Conservation (phyloP, 2,329 filamentous ascomycete species). For the Aspergillus sclerotialis region DNA sequence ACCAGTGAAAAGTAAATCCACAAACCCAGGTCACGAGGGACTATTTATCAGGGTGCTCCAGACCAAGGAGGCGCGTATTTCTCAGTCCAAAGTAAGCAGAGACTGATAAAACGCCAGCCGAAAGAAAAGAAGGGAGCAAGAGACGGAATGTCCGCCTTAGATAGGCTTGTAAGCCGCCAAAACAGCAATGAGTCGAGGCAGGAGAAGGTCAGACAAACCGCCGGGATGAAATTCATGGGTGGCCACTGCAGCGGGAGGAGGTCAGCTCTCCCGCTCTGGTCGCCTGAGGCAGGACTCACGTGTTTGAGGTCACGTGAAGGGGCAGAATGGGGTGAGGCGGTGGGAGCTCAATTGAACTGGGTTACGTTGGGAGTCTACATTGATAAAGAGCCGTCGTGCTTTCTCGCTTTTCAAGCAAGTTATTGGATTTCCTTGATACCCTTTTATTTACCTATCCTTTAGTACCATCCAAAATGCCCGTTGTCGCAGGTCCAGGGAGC, state of each 20-base stretch:
- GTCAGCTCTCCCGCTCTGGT: constrained; percentile 14
- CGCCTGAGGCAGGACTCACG: constrained; percentile 14
- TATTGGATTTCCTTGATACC: too few species aligned
- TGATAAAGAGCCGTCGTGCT: background rate
- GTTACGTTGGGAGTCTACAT: too few species aligned
- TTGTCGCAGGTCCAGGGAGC: constrained; percentile 47
- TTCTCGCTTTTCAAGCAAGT: background rate
- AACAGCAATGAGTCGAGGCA: constrained; percentile 13
- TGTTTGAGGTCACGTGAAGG: constrained; percentile 4
- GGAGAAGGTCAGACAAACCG: constrained; percentile 12
- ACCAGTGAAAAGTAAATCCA: too few species aligned
- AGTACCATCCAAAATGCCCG: constrained; percentile 46
- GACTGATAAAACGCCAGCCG: constrained; percentile 20
- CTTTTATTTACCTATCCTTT: too few species aligned
- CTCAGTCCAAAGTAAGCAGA: constrained; percentile 21
- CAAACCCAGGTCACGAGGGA: too few species aligned
- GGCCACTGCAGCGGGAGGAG: constrained; percentile 14
- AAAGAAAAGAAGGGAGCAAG: constrained; percentile 19
- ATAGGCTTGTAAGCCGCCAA: constrained; percentile 21
- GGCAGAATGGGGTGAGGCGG: constrained; percentile 6
- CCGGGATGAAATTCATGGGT: constrained; percentile 19
- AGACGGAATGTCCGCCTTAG: constrained; percentile 24
- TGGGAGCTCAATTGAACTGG: too few species aligned
- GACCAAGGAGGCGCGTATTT: constrained; percentile 24
- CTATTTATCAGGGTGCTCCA: constrained; percentile 8